Evolutionary conservation across 495 filamentous ascomycete genomes (phyloP).

Genomic region (Aspergillus mulundensis): DNA sequence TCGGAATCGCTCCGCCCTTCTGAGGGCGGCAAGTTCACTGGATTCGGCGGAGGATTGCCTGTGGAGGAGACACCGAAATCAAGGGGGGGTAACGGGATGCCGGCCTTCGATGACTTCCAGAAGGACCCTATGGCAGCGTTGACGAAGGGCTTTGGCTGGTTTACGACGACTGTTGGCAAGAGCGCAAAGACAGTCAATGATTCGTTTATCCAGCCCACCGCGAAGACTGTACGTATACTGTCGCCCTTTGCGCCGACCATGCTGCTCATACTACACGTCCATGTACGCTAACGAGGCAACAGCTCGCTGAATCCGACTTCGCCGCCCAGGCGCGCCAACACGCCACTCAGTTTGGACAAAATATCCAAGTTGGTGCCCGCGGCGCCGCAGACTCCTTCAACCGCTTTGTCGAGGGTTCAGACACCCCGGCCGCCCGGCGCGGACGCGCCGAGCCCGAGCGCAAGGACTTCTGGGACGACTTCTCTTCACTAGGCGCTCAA

Average conservation of each 20-base stretch:
- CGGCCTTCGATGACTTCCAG: conserved; percentile 76
- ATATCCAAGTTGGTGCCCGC: conserved; percentile 60
- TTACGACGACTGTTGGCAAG: conserved; percentile 78
- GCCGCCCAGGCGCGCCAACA: conserved; percentile 73
- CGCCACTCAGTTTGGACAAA: conserved; percentile 62
- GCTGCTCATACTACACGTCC: too few relatives aligned
- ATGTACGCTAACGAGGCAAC: not conserved
- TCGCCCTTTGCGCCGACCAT: not conserved
- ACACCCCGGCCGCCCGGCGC: conserved; percentile 25
- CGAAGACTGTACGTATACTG: conserved; percentile 62
- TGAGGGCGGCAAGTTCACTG: conserved; percentile 87
- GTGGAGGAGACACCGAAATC: conserved; percentile 25
- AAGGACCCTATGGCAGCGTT: conserved; percentile 85
- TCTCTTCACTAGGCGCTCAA: conserved; percentile 54
- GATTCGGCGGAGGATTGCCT: conserved; percentile 74
- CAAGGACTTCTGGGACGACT: conserved; percentile 88
- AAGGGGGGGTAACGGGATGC: conserved; percentile 39
- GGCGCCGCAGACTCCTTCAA: conserved; percentile 72
- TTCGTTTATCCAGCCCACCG: conserved; percentile 83
- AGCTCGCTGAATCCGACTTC: conserved; percentile 85
- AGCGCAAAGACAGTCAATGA: conserved; percentile 86
- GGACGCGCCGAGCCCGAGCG: conserved; percentile 54
- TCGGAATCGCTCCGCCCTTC: conserved; percentile 70
- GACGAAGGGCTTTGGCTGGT: conserved; percentile 92
- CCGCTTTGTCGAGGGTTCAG: conserved; percentile 73